Conservation (phyloP, 2,329 filamentous ascomycete genomes). For the Magnaporthiopsis incrustans region DNA sequence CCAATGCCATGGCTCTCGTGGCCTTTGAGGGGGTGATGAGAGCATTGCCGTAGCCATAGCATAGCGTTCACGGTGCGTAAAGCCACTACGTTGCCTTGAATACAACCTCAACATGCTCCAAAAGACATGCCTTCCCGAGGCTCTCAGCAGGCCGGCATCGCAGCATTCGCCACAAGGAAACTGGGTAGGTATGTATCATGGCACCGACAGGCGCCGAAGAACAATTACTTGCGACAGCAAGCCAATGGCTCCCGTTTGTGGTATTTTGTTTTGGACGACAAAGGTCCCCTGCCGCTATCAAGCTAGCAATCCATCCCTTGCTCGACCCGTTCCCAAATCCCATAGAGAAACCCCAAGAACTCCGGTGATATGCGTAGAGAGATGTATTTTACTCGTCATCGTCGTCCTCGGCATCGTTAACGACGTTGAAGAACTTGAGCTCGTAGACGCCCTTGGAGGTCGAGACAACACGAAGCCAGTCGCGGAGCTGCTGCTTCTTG, state of each 20-base stretch:
- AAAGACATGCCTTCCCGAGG: no score
- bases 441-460: slow-evolving; percentile 98
- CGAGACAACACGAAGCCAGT: slow-evolving; percentile 98
- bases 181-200: neutral
- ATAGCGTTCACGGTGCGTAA: neutral
- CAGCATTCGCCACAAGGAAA: neutral
- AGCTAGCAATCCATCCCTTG: neutral
- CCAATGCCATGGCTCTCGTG: slow-evolving; percentile 87
- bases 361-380: neutral
- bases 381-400: slow-evolving; percentile 79
- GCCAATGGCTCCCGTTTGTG: neutral
- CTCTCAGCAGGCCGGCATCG: no score
- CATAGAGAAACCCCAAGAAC: slow-evolving; percentile 2
- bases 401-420: slow-evolving; percentile 95
- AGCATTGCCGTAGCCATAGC: slow-evolving; percentile 35
- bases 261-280: neutral
- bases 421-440: slow-evolving; percentile 99
- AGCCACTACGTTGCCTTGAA: neutral
- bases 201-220: neutral
- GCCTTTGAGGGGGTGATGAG: slow-evolving; percentile 92
- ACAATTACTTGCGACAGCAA: neutral
- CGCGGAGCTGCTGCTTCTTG: slow-evolving; percentile 99
- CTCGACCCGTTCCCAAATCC: neutral
- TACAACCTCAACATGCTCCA: neutral
- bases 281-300: neutral